Conservation (phyloP, 2,329 filamentous ascomycete genomes). For the Curvularia hawaiiensis region DNA sequence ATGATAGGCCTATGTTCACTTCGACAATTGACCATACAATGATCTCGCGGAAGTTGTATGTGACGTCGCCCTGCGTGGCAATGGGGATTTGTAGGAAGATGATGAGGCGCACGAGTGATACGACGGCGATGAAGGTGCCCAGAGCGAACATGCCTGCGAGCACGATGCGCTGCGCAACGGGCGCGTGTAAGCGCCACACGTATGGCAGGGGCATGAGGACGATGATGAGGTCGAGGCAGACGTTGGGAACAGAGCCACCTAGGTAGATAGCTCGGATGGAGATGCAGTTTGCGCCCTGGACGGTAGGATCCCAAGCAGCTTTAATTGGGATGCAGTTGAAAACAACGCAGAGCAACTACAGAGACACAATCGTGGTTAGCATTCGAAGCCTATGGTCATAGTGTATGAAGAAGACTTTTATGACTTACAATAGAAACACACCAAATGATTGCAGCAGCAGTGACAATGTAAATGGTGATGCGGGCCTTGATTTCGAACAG, state of each 20-base stretch:
- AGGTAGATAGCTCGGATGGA: conserved; percentile 24
- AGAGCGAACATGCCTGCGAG: conserved; percentile 32
- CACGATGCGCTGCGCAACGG: conserved; percentile 28
- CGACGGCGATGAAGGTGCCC: conserved; percentile 31
- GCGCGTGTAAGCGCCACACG: conserved; percentile 31
- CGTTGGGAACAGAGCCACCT: conserved; percentile 32
- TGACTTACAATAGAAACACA: conserved; percentile 23
- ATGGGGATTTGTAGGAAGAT: conserved; percentile 32
- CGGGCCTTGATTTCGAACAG: conserved; percentile 28
- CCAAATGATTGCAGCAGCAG: conserved; percentile 24
- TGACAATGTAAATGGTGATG: conserved; percentile 15
- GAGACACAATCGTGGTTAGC: conserved; percentile 2
- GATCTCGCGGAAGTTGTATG: conserved; percentile 36
- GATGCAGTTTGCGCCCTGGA: conserved; percentile 28
- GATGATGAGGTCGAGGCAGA: conserved; percentile 29
- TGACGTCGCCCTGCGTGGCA: conserved; percentile 22
- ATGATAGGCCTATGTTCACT: conserved; percentile 30
- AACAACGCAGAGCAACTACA: conserved; percentile 23
- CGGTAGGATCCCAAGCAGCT: conserved; percentile 30
- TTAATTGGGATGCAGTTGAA: conserved; percentile 29
- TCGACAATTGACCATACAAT: conserved; percentile 34
- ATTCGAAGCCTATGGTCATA: background rate
- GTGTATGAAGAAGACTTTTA: background rate
- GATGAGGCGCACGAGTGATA: conserved; percentile 29
- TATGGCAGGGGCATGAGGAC: conserved; percentile 33